Conservation (phyloP, 108 stramenopile species). For the Nitzschia palea region DNA sequence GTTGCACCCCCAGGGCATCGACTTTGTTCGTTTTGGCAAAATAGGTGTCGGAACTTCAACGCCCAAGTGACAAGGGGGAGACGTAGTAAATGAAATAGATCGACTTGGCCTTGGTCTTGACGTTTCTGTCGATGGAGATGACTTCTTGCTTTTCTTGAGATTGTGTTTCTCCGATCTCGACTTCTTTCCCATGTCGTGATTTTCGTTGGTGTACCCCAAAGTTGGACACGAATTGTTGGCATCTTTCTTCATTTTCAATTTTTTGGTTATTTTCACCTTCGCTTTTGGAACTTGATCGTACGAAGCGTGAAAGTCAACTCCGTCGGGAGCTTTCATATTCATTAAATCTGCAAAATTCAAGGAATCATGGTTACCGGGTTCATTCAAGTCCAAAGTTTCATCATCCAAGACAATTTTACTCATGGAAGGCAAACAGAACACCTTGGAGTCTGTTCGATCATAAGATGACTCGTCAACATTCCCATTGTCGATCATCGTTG, state of each 20-base stretch:
- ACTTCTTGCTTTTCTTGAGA: background rate
- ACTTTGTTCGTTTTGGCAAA: background rate
- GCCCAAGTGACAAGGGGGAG: background rate
- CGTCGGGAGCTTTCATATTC: background rate
- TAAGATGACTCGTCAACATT: background rate
- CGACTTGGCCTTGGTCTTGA: background rate
- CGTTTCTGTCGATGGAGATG: background rate
- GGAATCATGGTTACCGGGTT: background rate
- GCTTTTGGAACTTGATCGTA: background rate
- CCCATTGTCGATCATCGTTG: background rate
- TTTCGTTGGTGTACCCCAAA: background rate
- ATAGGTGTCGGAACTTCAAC: slow-evolving; percentile 6
- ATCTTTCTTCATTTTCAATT: slow-evolving; percentile 1
- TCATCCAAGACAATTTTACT: background rate
- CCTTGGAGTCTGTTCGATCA: background rate
- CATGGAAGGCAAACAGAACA: background rate
- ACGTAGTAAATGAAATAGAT: background rate
- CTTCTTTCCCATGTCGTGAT: background rate
- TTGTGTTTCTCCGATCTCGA: background rate
- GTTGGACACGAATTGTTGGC: slow-evolving; percentile 1
- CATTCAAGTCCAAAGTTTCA: background rate
- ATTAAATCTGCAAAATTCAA: slow-evolving; percentile 12
- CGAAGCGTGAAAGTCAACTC: slow-evolving; percentile 5
- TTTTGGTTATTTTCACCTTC: slow-evolving; percentile 1
- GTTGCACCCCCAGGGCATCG: too few relatives aligned